phyloP scores from a whole-genome alignment of 352 stramenopile species.

The Phytophthora chlamydospora region DNA sequence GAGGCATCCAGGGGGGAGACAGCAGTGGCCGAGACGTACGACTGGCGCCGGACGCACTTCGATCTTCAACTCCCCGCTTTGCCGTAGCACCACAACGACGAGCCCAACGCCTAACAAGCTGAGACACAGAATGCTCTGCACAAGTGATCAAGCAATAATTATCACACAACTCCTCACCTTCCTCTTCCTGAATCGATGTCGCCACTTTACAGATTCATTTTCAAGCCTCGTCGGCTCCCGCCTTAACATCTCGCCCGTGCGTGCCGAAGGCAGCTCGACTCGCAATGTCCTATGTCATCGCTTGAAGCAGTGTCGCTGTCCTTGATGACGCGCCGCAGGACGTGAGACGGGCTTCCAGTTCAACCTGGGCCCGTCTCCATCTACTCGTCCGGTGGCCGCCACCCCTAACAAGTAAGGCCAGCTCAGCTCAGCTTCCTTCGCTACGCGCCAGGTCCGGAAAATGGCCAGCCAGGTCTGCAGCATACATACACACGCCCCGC shows the following conservation, averaged over 20 bases:
- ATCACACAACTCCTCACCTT: slow-evolving; percentile 39
- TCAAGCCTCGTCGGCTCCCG: slow-evolving; percentile 28
- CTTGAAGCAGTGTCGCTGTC: slow-evolving; percentile 34
- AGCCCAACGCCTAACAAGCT: not conserved
- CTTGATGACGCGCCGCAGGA: slow-evolving; percentile 32
- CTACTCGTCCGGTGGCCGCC: slow-evolving; percentile 31
- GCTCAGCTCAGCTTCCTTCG: slow-evolving; percentile 31
- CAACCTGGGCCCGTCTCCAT: slow-evolving; percentile 29
- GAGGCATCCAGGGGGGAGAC: slow-evolving; percentile 43
- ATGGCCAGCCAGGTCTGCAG: slow-evolving; percentile 25
- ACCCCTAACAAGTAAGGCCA: slow-evolving; percentile 43
- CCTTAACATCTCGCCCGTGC: slow-evolving; percentile 32
- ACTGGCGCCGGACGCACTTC: slow-evolving; percentile 32
- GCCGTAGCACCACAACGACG: slow-evolving; percentile 2
- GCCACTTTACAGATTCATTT: slow-evolving; percentile 50
- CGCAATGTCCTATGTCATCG: slow-evolving; percentile 38
- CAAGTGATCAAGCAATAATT: slow-evolving; percentile 35
- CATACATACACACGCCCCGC: slow-evolving; percentile 28
- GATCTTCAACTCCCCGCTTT: slow-evolving; percentile 30
- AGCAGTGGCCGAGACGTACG: slow-evolving; percentile 11
- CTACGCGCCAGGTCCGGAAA: slow-evolving; percentile 30
- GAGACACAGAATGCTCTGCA: slow-evolving; percentile 7
- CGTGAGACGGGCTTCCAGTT: slow-evolving; percentile 26
- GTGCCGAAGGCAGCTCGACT: slow-evolving; percentile 35
- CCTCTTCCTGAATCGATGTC: slow-evolving; percentile 40